Percentiles rank a stretch among this genome's conserved stretches.
Evolutionary conservation across 305 asterid genomes (phyloP).

Genomic region (Stenogyne calaminthoides): DNA sequence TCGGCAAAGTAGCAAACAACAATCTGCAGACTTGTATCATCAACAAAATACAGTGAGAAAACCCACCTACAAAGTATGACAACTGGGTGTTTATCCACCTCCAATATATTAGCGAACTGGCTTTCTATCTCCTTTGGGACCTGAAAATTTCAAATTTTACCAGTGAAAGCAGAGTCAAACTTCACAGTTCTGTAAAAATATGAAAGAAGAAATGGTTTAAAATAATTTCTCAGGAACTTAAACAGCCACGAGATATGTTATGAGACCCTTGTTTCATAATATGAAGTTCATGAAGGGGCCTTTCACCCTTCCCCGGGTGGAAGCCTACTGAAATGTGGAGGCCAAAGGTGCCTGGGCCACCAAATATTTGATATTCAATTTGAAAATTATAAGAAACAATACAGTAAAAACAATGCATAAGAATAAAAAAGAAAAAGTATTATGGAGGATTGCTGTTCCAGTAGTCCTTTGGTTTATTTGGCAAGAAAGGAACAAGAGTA

Average conservation of each 20-base stretch:
- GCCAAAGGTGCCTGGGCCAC: neutral
- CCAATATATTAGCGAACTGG: conserved; percentile 53
- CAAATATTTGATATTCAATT: conserved; percentile 6
- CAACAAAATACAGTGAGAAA: conserved; percentile 30
- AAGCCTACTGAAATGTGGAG: neutral
- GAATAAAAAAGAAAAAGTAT: neutral
- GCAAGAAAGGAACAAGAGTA: no score
- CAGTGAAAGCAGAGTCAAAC: conserved; percentile 27
- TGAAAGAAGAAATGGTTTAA: conserved; percentile 13
- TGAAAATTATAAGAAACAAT: neutral
- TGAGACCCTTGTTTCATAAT: neutral
- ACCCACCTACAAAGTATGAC: conserved; percentile 76
- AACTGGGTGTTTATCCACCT: conserved; percentile 87
- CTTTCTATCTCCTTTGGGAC: conserved; percentile 77
- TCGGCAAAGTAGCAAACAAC: conserved; percentile 19
- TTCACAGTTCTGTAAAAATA: conserved; percentile 17
- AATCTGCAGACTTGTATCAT: conserved; percentile 14
- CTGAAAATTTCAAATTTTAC: conserved; percentile 43
- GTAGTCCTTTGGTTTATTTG: no score
- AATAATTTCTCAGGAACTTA: conserved; percentile 4
- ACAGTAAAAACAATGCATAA: conserved; percentile 4
- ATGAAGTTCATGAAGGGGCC: conserved; percentile 5
- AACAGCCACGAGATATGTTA: conserved; percentile 20
- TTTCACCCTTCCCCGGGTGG: conserved; percentile 12
- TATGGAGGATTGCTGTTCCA: no score